phyloP scores from a whole-genome alignment of 306 rosid genomes.

The Prunus persica region DNA sequence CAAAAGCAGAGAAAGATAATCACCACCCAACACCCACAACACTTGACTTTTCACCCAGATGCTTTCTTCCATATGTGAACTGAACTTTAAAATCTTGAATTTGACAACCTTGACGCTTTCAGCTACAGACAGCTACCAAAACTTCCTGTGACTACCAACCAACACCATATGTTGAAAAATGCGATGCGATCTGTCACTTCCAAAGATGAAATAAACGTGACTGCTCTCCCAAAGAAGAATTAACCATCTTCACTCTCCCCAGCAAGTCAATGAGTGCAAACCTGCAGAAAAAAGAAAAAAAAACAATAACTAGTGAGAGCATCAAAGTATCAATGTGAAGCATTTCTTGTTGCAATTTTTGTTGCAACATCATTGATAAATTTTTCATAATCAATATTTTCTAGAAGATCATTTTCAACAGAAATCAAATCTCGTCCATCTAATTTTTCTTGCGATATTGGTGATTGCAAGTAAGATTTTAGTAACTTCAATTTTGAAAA shows the following conservation, averaged over 20 bases:
- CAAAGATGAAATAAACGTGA: no score
- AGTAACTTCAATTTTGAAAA: constrained; percentile 7
- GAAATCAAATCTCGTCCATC: constrained; percentile 6
- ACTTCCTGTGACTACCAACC: constrained; percentile 8
- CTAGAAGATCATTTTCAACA: neutral
- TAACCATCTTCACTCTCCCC: neutral
- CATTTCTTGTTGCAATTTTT: constrained; percentile 2
- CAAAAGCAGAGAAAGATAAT: no score
- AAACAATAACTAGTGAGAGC: neutral
- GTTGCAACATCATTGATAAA: neutral
- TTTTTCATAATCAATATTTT: neutral
- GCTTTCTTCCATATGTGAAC: no score
- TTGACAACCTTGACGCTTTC: neutral
- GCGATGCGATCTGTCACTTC: no score
- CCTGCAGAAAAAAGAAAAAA: no score
- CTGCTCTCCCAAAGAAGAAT: no score
- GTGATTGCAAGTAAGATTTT: constrained; percentile 2
- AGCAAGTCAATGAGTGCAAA: neutral
- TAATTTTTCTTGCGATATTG: neutral
- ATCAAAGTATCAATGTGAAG: neutral
- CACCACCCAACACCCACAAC: no score
- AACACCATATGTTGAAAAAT: no score
- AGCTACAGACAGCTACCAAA: neutral
- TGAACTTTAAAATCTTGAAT: neutral
- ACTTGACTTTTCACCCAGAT: neutral